A percentile compares a stretch with the other conserved stretches of the same genome.
Conservation (phyloP, 78 protist genomes). For the Dictyostelium intermedium region DNA sequence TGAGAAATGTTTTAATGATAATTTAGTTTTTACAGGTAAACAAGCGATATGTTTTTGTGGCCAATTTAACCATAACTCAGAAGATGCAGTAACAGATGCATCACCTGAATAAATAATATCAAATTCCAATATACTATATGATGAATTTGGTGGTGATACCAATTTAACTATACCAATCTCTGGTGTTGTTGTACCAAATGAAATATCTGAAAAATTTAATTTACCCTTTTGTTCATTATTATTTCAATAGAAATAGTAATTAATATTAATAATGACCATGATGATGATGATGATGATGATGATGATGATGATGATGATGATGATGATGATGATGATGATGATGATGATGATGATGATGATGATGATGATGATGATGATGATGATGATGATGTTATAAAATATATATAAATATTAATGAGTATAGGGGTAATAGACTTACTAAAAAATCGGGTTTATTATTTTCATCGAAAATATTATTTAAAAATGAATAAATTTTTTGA, state of each 20-base stretch:
- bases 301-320: background rate
- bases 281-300: background rate
- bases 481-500: conserved; percentile 11
- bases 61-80: conserved; percentile 73
- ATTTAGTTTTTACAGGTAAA: conserved; percentile 71
- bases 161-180: conserved; percentile 61
- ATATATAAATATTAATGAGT: too few species aligned
- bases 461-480: conserved; percentile 55
- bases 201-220: conserved; percentile 47
- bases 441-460: conserved; percentile 57
- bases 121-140: conserved; percentile 62
- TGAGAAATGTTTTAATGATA: conserved; percentile 44
- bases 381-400: too few species aligned
- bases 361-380: background rate
- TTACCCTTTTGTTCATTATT: too few species aligned
- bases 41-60: conserved; percentile 73
- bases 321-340: background rate
- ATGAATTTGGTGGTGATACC: conserved; percentile 29
- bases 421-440: background rate
- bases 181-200: conserved; percentile 64
- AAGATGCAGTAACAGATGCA: conserved; percentile 45
- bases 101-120: conserved; percentile 71
- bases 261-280: background rate
- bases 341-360: background rate
- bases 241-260: too few species aligned